Evolutionary conservation across 495 filamentous ascomycete species (phyloP).

Genomic region (Hypomontagnella submonticulosa): DNA sequence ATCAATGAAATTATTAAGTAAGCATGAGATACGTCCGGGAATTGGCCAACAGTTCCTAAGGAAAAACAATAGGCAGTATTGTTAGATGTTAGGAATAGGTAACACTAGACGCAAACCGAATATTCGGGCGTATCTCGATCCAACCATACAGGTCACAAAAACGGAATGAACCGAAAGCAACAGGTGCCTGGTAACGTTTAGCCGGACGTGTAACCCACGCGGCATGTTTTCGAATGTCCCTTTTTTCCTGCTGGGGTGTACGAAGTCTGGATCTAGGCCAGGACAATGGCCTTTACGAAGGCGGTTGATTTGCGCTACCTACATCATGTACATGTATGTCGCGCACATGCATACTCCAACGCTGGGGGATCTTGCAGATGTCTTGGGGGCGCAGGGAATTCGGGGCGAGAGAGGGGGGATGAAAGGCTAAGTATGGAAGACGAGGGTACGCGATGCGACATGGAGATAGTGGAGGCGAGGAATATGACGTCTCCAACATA

Average conservation of each 20-base stretch:
- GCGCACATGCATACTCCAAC: constrained; percentile 6
- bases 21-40: no score
- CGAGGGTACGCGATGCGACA: background rate
- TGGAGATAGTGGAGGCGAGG: background rate
- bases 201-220: constrained; percentile 15
- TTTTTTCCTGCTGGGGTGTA: background rate
- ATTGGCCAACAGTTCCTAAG: no score
- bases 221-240: background rate
- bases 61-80: no score
- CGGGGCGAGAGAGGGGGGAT: background rate
- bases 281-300: constrained; percentile 5
- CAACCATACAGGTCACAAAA: constrained; percentile 8
- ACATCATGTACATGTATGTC: constrained; percentile 6
- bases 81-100: no score
- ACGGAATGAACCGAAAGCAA: constrained; percentile 14
- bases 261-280: background rate
- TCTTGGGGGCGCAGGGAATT: constrained; percentile 2
- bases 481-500: constrained; percentile 18
- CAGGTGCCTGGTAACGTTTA: constrained; percentile 21
- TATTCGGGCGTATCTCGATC: constrained; percentile 7
- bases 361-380: constrained; percentile 6
- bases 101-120: no score
- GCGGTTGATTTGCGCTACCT: constrained; percentile 9
- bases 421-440: background rate
- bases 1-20: no score